Evolutionary conservation across 78 protist species (phyloP).

Genomic region (Dictyostelium purpureum): DNA sequence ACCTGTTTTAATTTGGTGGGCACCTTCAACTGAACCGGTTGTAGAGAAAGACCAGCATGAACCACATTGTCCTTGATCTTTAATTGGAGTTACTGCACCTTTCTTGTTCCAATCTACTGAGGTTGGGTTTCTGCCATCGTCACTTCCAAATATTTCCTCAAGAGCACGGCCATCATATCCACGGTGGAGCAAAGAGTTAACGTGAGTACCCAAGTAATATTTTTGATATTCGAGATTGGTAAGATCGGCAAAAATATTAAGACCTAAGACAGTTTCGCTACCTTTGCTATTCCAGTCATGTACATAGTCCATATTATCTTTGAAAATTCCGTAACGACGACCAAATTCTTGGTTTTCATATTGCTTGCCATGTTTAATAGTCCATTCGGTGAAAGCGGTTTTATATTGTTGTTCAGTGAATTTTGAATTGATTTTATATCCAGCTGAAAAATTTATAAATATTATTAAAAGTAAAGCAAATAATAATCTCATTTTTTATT

Average conservation of each 20-base stretch:
- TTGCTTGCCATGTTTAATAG: neutral
- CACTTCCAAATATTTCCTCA: neutral
- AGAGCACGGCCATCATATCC: neutral
- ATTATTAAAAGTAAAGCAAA: neutral
- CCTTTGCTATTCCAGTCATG: conserved; percentile 22
- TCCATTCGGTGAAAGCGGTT: conserved; percentile 29
- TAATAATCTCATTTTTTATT: neutral
- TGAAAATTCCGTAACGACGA: conserved; percentile 4
- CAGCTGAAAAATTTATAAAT: neutral
- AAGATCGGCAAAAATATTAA: conserved; percentile 62
- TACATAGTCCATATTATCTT: conserved; percentile 55
- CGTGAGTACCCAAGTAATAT: conserved; percentile 25
- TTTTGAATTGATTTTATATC: neutral
- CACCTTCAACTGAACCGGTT: conserved; percentile 66
- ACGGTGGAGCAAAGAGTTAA: neutral
- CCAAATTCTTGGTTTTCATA: conserved; percentile 17
- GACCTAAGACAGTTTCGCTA: conserved; percentile 9
- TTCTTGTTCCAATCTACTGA: conserved; percentile 82
- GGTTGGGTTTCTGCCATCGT: neutral
- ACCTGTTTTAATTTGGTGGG: conserved; percentile 27
- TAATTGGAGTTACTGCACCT: conserved; percentile 86
- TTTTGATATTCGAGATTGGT: conserved; percentile 19
- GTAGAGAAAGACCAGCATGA: conserved; percentile 34
- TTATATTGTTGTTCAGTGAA: conserved; percentile 35
- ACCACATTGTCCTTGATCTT: conserved; percentile 90